Conservation (phyloP, 2,329 filamentous ascomycete genomes). For the Aspergillus glaucus region DNA sequence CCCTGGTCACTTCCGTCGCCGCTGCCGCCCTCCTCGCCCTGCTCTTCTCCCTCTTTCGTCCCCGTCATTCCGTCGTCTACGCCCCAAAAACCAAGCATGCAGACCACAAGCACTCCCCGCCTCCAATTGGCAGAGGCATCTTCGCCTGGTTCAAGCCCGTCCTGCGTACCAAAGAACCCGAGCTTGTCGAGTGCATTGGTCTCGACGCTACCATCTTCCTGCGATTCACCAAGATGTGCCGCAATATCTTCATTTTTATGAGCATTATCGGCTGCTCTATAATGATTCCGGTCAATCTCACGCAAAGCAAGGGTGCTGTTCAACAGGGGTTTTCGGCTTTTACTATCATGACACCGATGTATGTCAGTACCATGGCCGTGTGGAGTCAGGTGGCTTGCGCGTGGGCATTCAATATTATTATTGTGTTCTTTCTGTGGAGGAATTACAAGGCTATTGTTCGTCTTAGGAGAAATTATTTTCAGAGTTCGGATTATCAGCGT, state of each 20-base stretch:
- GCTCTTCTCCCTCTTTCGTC: constrained; percentile 80
- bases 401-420: constrained; percentile 64
- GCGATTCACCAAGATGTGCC: constrained; percentile 81
- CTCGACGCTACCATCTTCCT: constrained; percentile 89
- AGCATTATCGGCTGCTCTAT: constrained; percentile 67
- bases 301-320: constrained; percentile 37
- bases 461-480: constrained; percentile 72
- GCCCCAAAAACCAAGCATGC: constrained; percentile 89
- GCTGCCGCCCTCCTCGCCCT: constrained; percentile 68
- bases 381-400: constrained; percentile 57
- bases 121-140: constrained; percentile 75
- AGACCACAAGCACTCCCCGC: constrained; percentile 82
- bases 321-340: constrained; percentile 26
- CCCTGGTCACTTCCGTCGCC: constrained; percentile 71
- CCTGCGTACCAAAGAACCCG: constrained; percentile 67
- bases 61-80: constrained; percentile 87
- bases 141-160: constrained; percentile 83
- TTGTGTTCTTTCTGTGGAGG: constrained; percentile 78
- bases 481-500: constrained; percentile 78
- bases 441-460: constrained; percentile 72
- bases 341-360: constrained; percentile 46
- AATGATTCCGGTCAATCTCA: constrained; percentile 73
- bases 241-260: constrained; percentile 76
- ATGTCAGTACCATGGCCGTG: constrained; percentile 41
- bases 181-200: constrained; percentile 74